Evolutionary conservation across 2,329 filamentous ascomycete species (phyloP).

Genomic region (Scytalidium sp.): DNA sequence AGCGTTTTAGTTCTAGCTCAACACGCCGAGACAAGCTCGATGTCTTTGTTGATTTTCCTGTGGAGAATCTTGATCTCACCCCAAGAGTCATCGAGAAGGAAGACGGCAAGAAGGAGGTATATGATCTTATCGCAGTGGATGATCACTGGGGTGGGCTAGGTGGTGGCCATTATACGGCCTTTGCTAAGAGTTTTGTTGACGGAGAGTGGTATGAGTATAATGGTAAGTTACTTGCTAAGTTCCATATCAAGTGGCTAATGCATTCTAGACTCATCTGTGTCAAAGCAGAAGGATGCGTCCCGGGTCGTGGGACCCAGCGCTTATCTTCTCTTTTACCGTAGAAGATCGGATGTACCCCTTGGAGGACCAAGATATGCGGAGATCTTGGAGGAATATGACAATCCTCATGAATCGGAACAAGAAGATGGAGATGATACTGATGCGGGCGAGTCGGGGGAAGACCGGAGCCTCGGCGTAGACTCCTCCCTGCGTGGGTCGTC

Average conservation of each 20-base stretch:
- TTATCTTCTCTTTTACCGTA: slow-evolving; percentile 94
- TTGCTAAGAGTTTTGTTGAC: slow-evolving; percentile 88
- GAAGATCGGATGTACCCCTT: slow-evolving; percentile 72
- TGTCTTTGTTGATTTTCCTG: slow-evolving; percentile 84
- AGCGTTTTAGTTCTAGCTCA: slow-evolving; percentile 86
- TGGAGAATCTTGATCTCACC: slow-evolving; percentile 81
- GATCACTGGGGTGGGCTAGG: slow-evolving; percentile 93
- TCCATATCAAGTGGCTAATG: slow-evolving; percentile 36
- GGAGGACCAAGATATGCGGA: slow-evolving; percentile 74
- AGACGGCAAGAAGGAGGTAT: slow-evolving; percentile 77
- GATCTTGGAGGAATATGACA: slow-evolving; percentile 63
- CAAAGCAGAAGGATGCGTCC: slow-evolving; percentile 54
- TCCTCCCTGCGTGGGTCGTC: slow-evolving; percentile 88
- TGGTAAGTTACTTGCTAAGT: slow-evolving; percentile 55
- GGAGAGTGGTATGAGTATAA: slow-evolving; percentile 95
- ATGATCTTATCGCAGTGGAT: slow-evolving; percentile 93
- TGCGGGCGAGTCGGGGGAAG: slow-evolving; percentile 69
- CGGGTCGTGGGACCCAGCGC: slow-evolving; percentile 72
- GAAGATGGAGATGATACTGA: slow-evolving; percentile 36
- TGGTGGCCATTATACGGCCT: slow-evolving; percentile 94
- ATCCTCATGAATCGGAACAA: slow-evolving; percentile 31
- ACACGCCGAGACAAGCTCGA: slow-evolving; percentile 89
- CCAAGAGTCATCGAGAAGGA: slow-evolving; percentile 76
- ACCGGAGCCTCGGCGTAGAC: slow-evolving; percentile 76
- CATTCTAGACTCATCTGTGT: slow-evolving; percentile 69